A percentile compares a stretch with the other conserved stretches of the same genome.
phyloP scores from a whole-genome alignment of 2,329 filamentous ascomycete genomes.

The Parascedosporium putredinis region DNA sequence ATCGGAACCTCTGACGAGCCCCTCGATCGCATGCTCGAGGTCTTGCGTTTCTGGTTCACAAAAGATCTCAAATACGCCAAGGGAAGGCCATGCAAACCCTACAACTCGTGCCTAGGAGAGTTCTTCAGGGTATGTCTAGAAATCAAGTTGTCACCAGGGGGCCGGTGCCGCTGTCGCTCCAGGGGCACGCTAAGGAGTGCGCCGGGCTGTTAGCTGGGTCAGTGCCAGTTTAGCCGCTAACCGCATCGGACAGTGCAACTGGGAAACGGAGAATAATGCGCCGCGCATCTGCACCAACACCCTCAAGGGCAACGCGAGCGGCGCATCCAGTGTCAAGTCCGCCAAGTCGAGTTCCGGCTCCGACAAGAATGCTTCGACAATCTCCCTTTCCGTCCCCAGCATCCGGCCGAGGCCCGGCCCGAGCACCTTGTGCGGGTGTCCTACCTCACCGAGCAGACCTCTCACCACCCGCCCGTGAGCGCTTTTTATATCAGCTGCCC shows the following conservation, averaged over 20 bases:
- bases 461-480: conserved; percentile 93
- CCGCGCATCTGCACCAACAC: conserved; percentile 49
- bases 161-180: no score
- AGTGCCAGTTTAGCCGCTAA: no score
- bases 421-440: conserved; percentile 63
- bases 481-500: conserved; percentile 92
- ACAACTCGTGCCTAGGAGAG: conserved; percentile 93
- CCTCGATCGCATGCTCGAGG: conserved; percentile 87
- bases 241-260: conserved; percentile 63
- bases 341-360: conserved; percentile 21
- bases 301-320: conserved; percentile 27
- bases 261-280: conserved; percentile 77
- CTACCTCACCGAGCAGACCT: conserved; percentile 95
- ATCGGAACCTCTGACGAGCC: conserved; percentile 85
- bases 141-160: neutral
- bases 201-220: no score
- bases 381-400: conserved; percentile 40
- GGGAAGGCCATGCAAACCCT: conserved; percentile 96
- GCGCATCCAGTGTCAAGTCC: conserved; percentile 38
- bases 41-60: conserved; percentile 95
- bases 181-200: no score
- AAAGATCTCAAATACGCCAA: conserved; percentile 99
- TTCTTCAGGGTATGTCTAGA: conserved; percentile 71
- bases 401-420: conserved; percentile 27
- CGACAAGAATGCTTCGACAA: conserved; percentile 33